These are phyloP conservation scores for Rhizopogon sp. DNA, from an alignment of 768 basidiomycete genomes.

Conservation along the genomic window DNA sequence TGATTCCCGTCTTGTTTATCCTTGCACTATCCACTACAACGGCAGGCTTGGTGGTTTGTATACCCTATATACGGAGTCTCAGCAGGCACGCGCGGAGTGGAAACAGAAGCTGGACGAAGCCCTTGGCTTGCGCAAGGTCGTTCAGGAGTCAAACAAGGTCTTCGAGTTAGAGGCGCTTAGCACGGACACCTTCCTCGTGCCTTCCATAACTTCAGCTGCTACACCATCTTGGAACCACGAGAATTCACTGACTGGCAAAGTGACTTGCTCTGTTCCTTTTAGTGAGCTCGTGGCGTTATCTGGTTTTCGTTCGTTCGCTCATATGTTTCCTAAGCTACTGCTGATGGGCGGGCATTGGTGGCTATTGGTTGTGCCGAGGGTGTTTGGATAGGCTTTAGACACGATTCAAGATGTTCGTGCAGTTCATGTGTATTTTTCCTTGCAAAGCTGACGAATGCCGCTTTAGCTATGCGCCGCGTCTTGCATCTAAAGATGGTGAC, in stretches of 20 bases:
- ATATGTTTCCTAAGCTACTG: slow-evolving; percentile 48
- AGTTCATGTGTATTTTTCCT: not conserved
- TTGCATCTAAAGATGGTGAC: slow-evolving; percentile 92
- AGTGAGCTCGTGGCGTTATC: slow-evolving; percentile 35
- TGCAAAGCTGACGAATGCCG: slow-evolving; percentile 5
- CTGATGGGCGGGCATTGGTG: slow-evolving; percentile 81
- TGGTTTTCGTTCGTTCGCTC: not conserved
- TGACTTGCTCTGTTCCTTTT: slow-evolving; percentile 94
- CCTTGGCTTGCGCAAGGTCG: slow-evolving; percentile 74
- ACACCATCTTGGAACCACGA: slow-evolving; percentile 64
- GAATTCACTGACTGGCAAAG: slow-evolving; percentile 71
- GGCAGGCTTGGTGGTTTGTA: slow-evolving; percentile 85
- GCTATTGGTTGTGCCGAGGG: slow-evolving; percentile 95
- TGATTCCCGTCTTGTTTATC: slow-evolving; percentile 78
- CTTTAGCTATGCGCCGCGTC: slow-evolving; percentile 83
- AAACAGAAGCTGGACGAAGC: slow-evolving; percentile 87
- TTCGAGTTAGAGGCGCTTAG: slow-evolving; percentile 92
- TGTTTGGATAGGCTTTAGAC: slow-evolving; percentile 91
- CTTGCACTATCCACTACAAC: slow-evolving; percentile 85
- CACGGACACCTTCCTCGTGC: slow-evolving; percentile 81
- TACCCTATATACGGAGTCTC: slow-evolving; percentile 82
- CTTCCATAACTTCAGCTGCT: slow-evolving; percentile 45
- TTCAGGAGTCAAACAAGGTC: slow-evolving; percentile 91
- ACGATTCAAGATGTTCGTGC: slow-evolving; percentile 75
- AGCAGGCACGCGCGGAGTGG: slow-evolving; percentile 79